Percentiles rank a stretch among this genome's conserved stretches.
Conservation (phyloP, 192 early-diverging fungal genomes). For the Dissophora ornata region DNA sequence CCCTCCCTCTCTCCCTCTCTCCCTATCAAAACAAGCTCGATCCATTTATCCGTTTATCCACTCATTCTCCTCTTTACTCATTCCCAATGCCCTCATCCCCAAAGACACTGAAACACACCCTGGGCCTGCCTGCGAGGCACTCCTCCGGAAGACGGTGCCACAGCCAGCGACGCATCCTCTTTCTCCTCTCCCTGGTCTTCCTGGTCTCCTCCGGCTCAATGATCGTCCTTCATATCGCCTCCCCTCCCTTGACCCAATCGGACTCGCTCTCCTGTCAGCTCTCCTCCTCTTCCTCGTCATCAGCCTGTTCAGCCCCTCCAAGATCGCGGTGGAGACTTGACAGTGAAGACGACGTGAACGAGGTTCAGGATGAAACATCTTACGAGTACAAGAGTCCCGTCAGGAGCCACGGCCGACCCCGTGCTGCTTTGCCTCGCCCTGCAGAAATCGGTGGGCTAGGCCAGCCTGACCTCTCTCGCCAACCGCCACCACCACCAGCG, state of each 20-base stretch:
- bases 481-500: background rate
- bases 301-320: background rate
- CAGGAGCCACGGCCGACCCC: slow-evolving; percentile 39
- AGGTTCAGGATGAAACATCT: background rate
- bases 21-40: no score
- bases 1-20: background rate
- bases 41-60: no score
- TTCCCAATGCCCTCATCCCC: slow-evolving; percentile 39
- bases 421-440: slow-evolving; percentile 34
- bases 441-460: slow-evolving; percentile 14
- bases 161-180: slow-evolving; percentile 31
- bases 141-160: slow-evolving; percentile 39
- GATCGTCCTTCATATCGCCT: slow-evolving; percentile 42
- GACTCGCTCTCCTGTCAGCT: slow-evolving; percentile 23
- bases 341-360: background rate
- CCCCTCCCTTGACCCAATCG: slow-evolving; percentile 13
- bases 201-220: slow-evolving; percentile 49
- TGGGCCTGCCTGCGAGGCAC: slow-evolving; percentile 30
- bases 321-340: slow-evolving; percentile 23
- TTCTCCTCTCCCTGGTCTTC: slow-evolving; percentile 40
- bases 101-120: slow-evolving; percentile 24
- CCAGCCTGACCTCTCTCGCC: background rate
- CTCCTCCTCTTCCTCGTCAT: slow-evolving; percentile 22
- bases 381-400: slow-evolving; percentile 8
- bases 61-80: background rate